phyloP scores from a whole-genome alignment of 192 early-diverging fungal species.

The Rhizoclosmatium globosum region DNA sequence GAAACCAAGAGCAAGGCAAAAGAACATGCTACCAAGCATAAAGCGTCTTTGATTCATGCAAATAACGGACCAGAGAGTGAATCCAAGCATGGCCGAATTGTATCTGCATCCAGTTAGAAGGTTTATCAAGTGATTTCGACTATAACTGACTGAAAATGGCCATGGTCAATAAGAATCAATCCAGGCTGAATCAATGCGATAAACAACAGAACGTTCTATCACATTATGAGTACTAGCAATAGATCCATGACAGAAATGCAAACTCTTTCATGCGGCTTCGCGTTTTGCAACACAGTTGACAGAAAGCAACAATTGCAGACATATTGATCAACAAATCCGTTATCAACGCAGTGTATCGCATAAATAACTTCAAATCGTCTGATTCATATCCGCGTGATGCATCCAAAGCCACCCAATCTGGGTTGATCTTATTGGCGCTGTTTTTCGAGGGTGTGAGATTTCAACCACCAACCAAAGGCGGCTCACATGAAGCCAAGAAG shows the following conservation, averaged over 20 bases:
- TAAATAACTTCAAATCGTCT: slow-evolving; percentile 81
- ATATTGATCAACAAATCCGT: slow-evolving; percentile 81
- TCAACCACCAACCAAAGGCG: neutral
- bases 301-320: slow-evolving; percentile 77
- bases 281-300: slow-evolving; percentile 23
- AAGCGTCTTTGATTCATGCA: slow-evolving; percentile 69
- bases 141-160: slow-evolving; percentile 85
- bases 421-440: slow-evolving; percentile 79
- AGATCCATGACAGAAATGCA: neutral
- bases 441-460: neutral
- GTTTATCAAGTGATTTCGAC: neutral
- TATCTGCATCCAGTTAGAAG: slow-evolving; percentile 59
- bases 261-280: slow-evolving; percentile 9
- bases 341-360: slow-evolving; percentile 82
- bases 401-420: slow-evolving; percentile 86
- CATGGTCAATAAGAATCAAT: slow-evolving; percentile 93
- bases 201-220: slow-evolving; percentile 54
- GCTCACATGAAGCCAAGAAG: slow-evolving; percentile 69
- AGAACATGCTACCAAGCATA: slow-evolving; percentile 78
- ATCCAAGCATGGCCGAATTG: slow-evolving; percentile 96
- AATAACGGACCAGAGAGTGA: slow-evolving; percentile 78
- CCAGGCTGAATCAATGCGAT: slow-evolving; percentile 84
- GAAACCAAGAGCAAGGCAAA: slow-evolving; percentile 85
- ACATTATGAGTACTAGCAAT: neutral
- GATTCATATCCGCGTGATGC: slow-evolving; percentile 86